phyloP scores from a whole-genome alignment of 2,329 filamentous ascomycete species.

The Fusarium beomiforme region DNA sequence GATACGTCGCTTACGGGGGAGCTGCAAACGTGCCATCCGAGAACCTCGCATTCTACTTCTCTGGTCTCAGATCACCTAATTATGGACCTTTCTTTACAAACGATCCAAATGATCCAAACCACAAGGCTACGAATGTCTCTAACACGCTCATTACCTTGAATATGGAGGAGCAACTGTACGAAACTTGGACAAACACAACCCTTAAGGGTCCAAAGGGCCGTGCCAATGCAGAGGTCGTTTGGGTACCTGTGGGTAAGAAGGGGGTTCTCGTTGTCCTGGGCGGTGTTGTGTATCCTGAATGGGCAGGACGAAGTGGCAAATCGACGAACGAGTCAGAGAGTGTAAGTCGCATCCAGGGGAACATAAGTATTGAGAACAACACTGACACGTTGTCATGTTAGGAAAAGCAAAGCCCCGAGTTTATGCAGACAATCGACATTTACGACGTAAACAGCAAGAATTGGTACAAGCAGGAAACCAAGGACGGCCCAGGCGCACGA shows the following conservation, averaged over 20 bases:
- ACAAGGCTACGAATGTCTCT: slow-evolving; percentile 58
- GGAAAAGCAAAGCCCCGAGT: slow-evolving; percentile 72
- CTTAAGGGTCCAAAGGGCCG: slow-evolving; percentile 62
- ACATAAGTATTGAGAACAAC: not conserved
- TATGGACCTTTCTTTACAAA: slow-evolving; percentile 60
- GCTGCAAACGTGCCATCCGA: slow-evolving; percentile 73
- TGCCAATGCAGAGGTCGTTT: slow-evolving; percentile 73
- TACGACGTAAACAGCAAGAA: slow-evolving; percentile 76
- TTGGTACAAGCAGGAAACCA: slow-evolving; percentile 77
- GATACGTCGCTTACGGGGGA: slow-evolving; percentile 72
- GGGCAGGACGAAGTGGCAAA: slow-evolving; percentile 41
- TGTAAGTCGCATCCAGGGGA: slow-evolving; percentile 43
- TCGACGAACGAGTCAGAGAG: slow-evolving; percentile 47
- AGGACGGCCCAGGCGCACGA: slow-evolving; percentile 66
- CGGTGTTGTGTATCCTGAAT: slow-evolving; percentile 73
- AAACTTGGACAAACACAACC: slow-evolving; percentile 67
- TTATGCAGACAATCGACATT: slow-evolving; percentile 77
- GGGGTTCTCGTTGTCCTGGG: slow-evolving; percentile 82
- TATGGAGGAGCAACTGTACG: slow-evolving; percentile 60
- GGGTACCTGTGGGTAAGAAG: slow-evolving; percentile 80
- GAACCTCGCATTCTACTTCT: slow-evolving; percentile 77
- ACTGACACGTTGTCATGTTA: slow-evolving; percentile 44
- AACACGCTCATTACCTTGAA: slow-evolving; percentile 69
- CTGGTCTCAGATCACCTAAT: slow-evolving; percentile 64
- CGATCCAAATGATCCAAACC: slow-evolving; percentile 46